These are phyloP conservation scores for Colletotrichum sp. DNA, from an alignment of 2,329 filamentous ascomycete species.

Conservation along the genomic window DNA sequence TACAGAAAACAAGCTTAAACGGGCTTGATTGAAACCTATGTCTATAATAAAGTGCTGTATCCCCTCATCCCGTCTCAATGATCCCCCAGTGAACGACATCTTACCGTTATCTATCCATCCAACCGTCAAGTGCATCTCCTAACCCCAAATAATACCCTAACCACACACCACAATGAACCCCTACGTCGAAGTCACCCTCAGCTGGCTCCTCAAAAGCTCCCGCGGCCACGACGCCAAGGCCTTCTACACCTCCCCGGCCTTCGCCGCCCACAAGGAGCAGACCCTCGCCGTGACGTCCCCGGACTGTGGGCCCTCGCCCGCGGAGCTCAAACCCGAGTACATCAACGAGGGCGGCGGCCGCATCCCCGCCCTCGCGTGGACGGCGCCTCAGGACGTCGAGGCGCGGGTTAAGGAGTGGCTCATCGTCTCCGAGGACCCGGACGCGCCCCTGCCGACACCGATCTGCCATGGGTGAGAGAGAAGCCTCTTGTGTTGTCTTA, in stretches of 20 bases:
- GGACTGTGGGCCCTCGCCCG: constrained; percentile 42
- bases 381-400: constrained; percentile 30
- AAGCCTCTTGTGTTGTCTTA: not conserved
- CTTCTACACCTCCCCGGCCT: constrained; percentile 41
- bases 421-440: constrained; percentile 51
- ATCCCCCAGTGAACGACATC: not conserved
- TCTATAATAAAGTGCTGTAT: not conserved
- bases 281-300: constrained; percentile 44
- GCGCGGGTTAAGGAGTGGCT: constrained; percentile 46
- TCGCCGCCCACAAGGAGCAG: constrained; percentile 34
- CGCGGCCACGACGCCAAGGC: constrained; percentile 42
- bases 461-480: constrained; percentile 48
- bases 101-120: no score
- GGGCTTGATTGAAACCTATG: not conserved
- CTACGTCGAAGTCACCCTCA: constrained; percentile 38
- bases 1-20: not conserved
- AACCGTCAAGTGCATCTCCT: no score
- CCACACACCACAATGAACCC: constrained; percentile 26
- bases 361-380: constrained; percentile 48
- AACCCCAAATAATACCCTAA: no score
- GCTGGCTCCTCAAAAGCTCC: constrained; percentile 44
- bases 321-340: constrained; percentile 39
- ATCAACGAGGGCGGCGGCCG: constrained; percentile 41
- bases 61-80: not conserved
- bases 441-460: constrained; percentile 48